Percentiles rank a stretch among this genome's conserved stretches.
These are phyloP conservation scores for Pestalotiopsis sp. DNA, from an alignment of 2,329 filamentous ascomycete genomes.

Conservation along the genomic window DNA sequence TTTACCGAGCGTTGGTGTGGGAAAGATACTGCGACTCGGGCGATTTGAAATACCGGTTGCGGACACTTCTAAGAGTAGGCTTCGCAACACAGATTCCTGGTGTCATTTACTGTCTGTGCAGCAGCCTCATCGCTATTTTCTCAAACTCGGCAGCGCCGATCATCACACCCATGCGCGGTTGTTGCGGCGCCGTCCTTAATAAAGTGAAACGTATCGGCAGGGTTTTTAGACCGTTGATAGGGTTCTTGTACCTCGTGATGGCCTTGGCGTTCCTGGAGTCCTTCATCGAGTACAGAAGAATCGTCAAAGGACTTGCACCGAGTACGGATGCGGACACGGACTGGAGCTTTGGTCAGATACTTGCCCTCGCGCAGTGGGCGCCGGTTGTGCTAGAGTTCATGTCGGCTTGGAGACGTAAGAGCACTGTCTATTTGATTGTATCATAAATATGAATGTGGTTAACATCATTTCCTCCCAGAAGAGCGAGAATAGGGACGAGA, in stretches of 20 bases:
- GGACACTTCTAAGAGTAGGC: not conserved
- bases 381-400: not conserved
- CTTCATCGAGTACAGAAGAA: not conserved
- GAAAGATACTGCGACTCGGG: not conserved
- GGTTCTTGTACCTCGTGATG: not conserved
- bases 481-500: no score
- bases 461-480: no score
- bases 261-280: not conserved
- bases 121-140: not conserved
- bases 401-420: not conserved
- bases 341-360: not conserved
- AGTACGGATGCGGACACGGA: not conserved
- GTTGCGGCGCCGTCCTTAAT: not conserved
- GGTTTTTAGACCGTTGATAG: not conserved
- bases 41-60: not conserved
- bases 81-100: not conserved
- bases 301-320: not conserved
- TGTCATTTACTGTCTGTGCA: not conserved
- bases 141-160: not conserved
- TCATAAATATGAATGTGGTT: no score
- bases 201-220: not conserved
- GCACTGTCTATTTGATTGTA: no score
- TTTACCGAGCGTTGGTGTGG: not conserved
- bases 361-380: not conserved
- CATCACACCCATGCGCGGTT: no score